Conservation (phyloP, 2,329 filamentous ascomycete genomes). For the Colletotrichum spinosum region DNA sequence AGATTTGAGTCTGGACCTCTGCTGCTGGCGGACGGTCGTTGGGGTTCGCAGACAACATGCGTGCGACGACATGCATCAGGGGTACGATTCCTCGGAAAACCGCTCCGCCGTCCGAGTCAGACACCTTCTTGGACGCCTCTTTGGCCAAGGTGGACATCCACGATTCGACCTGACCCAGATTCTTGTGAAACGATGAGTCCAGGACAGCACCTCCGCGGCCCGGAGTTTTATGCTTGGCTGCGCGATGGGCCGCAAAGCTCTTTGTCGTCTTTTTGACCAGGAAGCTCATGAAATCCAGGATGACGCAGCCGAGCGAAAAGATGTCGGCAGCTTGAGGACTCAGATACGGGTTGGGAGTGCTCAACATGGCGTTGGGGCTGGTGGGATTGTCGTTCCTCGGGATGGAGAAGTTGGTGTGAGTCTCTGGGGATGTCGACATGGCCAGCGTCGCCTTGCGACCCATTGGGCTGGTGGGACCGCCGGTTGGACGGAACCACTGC, state of each 20-base stretch:
- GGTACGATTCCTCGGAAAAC: constrained; percentile 64
- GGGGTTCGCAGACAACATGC: constrained; percentile 66
- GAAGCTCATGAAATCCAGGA: constrained; percentile 77
- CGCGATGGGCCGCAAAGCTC: constrained; percentile 75
- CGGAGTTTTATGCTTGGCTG: constrained; percentile 70
- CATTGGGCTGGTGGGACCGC: constrained; percentile 48
- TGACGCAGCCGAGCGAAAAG: constrained; percentile 79
- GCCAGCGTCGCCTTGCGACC: constrained; percentile 47
- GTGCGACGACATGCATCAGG: constrained; percentile 62
- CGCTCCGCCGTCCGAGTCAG: constrained; percentile 52
- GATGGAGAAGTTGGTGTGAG: constrained; percentile 51
- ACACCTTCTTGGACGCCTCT: constrained; percentile 63
- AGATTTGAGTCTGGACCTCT: constrained; percentile 64
- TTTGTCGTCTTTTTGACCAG: constrained; percentile 75
- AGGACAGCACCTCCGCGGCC: constrained; percentile 70
- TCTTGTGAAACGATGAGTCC: constrained; percentile 79
- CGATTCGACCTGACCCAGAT: constrained; percentile 73
- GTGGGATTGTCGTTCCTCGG: constrained; percentile 45
- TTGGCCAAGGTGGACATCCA: constrained; percentile 75
- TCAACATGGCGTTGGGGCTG: constrained; percentile 49
- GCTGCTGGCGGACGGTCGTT: constrained; percentile 63
- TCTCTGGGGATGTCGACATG: constrained; percentile 50
- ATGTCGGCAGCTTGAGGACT: constrained; percentile 73
- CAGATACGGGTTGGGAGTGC: constrained; percentile 56
- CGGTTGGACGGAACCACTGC: constrained; percentile 61